Conservation (phyloP, 2,329 filamentous ascomycete species). For the Aspergillus sp. region DNA sequence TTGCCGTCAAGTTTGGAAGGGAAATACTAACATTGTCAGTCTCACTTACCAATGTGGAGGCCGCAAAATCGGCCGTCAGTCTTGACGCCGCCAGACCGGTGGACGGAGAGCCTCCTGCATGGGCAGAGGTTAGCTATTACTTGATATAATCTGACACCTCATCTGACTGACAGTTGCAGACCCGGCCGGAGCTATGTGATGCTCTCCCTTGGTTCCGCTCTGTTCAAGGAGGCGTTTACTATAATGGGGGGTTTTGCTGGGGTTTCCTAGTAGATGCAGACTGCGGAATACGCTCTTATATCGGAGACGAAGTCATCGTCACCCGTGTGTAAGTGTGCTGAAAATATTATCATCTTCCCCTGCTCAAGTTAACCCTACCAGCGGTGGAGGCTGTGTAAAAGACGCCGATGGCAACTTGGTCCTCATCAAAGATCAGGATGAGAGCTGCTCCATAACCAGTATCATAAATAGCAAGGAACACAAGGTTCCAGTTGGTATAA, state of each 20-base stretch:
- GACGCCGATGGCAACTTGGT: slow-evolving; percentile 42
- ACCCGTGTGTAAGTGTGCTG: slow-evolving; percentile 47
- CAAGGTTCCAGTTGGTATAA: slow-evolving; percentile 46
- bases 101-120: slow-evolving; percentile 42
- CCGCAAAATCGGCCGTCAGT: background rate
- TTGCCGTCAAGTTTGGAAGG: background rate
- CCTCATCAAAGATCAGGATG: slow-evolving; percentile 41
- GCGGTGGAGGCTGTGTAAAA: slow-evolving; percentile 47
- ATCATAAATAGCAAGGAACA: slow-evolving; percentile 41
- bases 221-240: slow-evolving; percentile 54
- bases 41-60: background rate
- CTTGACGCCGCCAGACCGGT: slow-evolving; percentile 1
- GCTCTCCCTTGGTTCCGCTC: slow-evolving; percentile 54
- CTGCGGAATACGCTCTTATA: slow-evolving; percentile 47
- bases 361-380: slow-evolving; percentile 18
- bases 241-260: slow-evolving; percentile 40
- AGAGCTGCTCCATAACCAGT: slow-evolving; percentile 28
- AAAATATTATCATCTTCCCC: background rate
- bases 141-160: background rate
- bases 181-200: slow-evolving; percentile 55
- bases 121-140: slow-evolving; percentile 40
- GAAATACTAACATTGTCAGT: background rate
- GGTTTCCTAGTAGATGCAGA: slow-evolving; percentile 54
- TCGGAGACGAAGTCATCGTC: slow-evolving; percentile 56
- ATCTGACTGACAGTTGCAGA: slow-evolving; percentile 10